Percentiles rank a stretch among this genome's conserved stretches.
Conservation (phyloP, 345 rosid genomes). For the Ceriops decandra region DNA sequence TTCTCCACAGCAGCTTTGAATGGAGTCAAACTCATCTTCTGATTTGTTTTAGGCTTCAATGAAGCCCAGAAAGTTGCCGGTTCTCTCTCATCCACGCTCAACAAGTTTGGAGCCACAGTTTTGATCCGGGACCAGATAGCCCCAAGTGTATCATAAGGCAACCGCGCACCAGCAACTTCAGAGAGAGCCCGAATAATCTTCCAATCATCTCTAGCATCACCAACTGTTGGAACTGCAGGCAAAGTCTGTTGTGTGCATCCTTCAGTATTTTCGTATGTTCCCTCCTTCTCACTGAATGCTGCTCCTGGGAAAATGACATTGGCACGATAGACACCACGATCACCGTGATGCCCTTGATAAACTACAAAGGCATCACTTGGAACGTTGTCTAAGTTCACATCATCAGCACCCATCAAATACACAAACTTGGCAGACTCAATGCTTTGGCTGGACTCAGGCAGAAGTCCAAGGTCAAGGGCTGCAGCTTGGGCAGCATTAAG, state of each 20-base stretch:
- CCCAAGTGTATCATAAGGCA: slow-evolving; percentile 72
- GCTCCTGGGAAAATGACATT: slow-evolving; percentile 87
- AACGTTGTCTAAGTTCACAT: slow-evolving; percentile 69
- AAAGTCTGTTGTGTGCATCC: slow-evolving; percentile 82
- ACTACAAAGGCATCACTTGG: slow-evolving; percentile 89
- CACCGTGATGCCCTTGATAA: slow-evolving; percentile 98
- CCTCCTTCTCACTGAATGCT: slow-evolving; percentile 93
- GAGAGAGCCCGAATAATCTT: slow-evolving; percentile 88
- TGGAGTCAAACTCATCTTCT: slow-evolving; percentile 47
- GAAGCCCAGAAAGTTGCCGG: slow-evolving; percentile 64
- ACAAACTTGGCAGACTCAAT: slow-evolving; percentile 77
- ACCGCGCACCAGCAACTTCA: slow-evolving; percentile 66
- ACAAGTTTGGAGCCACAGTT: slow-evolving; percentile 83
- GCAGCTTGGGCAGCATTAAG: slow-evolving; percentile 96
- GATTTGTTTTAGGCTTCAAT: slow-evolving; percentile 47
- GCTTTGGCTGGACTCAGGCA: slow-evolving; percentile 65
- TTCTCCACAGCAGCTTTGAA: slow-evolving; percentile 62
- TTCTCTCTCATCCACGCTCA: slow-evolving; percentile 71
- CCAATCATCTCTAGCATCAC: slow-evolving; percentile 99
- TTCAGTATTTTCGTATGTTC: slow-evolving; percentile 92
- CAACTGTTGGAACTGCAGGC: slow-evolving; percentile 97
- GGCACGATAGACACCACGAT: slow-evolving; percentile 77
- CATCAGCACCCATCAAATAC: slow-evolving; percentile 97
- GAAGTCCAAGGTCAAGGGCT: slow-evolving; percentile 94
- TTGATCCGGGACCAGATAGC: slow-evolving; percentile 67